These are phyloP conservation scores for Dimocarpus longan DNA, from an alignment of 345 rosid genomes.

Conservation along the genomic window DNA sequence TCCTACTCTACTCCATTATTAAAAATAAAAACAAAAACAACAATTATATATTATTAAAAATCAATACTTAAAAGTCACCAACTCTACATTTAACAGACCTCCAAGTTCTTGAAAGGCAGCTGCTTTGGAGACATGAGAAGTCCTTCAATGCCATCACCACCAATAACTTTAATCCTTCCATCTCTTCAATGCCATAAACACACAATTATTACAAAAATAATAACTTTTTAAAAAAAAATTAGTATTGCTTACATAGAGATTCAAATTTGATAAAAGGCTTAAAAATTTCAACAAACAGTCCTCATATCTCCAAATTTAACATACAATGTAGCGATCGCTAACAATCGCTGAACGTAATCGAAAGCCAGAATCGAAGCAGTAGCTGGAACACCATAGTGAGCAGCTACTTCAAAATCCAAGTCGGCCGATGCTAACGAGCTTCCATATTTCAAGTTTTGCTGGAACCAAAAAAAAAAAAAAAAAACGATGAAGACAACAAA, in stretches of 20 bases:
- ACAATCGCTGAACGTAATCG: conserved; percentile 58
- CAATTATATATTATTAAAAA: not conserved
- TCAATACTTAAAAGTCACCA: not conserved
- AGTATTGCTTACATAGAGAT: not conserved
- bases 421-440: conserved; percentile 36
- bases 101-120: conserved; percentile 54
- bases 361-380: conserved; percentile 69
- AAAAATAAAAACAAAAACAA: not conserved
- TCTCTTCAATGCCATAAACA: conserved; percentile 41
- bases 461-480: not conserved
- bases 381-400: conserved; percentile 67
- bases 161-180: conserved; percentile 69
- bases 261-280: not conserved
- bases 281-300: not conserved
- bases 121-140: conserved; percentile 55
- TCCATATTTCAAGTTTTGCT: conserved; percentile 33
- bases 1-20: not conserved
- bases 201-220: not conserved
- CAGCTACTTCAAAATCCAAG: conserved; percentile 43
- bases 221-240: not conserved
- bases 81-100: conserved; percentile 34
- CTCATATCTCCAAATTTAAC: conserved; percentile 17
- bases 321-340: conserved; percentile 66
- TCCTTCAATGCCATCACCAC: conserved; percentile 70
- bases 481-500: not conserved